Percentiles rank a stretch among this genome's conserved stretches.
Conservation (phyloP, 441 rosid species). For the Breynia disticha region DNA sequence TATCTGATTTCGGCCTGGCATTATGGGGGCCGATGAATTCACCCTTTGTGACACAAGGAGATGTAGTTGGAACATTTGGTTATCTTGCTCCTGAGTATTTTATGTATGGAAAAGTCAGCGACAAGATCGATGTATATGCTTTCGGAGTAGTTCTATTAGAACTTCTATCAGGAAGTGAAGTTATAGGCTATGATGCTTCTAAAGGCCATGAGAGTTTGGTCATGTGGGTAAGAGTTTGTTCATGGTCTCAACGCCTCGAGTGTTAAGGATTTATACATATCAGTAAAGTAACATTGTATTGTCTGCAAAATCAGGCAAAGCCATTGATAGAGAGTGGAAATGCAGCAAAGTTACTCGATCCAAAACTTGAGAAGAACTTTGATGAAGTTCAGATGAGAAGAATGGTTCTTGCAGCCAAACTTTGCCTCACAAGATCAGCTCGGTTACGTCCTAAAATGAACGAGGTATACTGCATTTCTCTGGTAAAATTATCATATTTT, state of each 20-base stretch:
- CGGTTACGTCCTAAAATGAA: conserved; percentile 65
- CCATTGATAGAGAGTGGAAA: conserved; percentile 54
- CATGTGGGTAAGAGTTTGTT: conserved; percentile 56
- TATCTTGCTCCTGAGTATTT: conserved; percentile 95
- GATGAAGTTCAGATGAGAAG: conserved; percentile 50
- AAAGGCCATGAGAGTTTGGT: conserved; percentile 74
- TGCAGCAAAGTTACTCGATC: conserved; percentile 48
- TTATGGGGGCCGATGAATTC: conserved; percentile 64
- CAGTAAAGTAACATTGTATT: neutral
- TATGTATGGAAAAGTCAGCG: conserved; percentile 86
- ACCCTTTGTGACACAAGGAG: conserved; percentile 39
- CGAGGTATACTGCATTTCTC: conserved; percentile 35
- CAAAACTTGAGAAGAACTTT: conserved; percentile 32
- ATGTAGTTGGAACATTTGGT: conserved; percentile 85
- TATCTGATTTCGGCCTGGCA: conserved; percentile 84
- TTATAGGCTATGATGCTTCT: conserved; percentile 38
- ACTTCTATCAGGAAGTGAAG: conserved; percentile 63
- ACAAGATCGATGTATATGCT: conserved; percentile 80
- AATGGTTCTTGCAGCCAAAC: conserved; percentile 62
- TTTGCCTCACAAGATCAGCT: conserved; percentile 58
- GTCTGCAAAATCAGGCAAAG: conserved; percentile 50
- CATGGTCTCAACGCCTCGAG: neutral
- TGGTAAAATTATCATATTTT: too few relatives aligned
- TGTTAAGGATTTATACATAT: neutral
- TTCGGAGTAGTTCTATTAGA: conserved; percentile 84